Evolutionary conservation across 2,329 filamentous ascomycete species (phyloP), one percentile per base, ranked within the genome.

Genomic region (Fusarium sp.): DNA sequence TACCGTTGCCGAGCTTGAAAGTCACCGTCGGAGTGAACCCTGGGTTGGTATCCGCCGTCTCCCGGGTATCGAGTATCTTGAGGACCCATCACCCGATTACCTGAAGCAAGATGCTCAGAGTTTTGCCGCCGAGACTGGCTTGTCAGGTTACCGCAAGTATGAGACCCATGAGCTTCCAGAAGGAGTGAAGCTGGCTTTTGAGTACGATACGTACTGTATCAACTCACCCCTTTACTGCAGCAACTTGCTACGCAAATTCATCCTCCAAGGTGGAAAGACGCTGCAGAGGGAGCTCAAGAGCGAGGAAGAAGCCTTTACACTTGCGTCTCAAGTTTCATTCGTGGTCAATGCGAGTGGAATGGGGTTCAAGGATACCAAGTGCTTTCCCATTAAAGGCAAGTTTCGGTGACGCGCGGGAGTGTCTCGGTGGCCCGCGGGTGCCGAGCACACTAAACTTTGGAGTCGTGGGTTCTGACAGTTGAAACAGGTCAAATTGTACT

Each of bases 141-240:
- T 83, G 13, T 34, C 62, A 0, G 77, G 77, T 1, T 83, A 79
- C 25, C 76, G 77, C 18, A 76, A 63, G 16, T 79, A 87, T 25
- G 48, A 71, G 0, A 16, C 61, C 0, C 66, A 77, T 2, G 84
- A 88, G 65, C 78, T 87, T 4, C 87, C 87, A 0, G 75, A 81
- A 0, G 82, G 82, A 1, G 84, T 88, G 1, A 72, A 66, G n/a
- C 81, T 87, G 71, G 88, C 86, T 0, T 87, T 84, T 57, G 84
- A 87, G 76, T 90, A 90, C 73, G 81, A 86, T 37, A 89, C 88
- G 0, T 90, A 87, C 81, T 90, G 87, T 72, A 81, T 90, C 8
- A 88, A 89, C 64, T 83, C 88, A 1, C 89, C 89, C 75, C 78
- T 90, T 6, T 90, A 90, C 76, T 88, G 87, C 77, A 80, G 82